A percentile compares a stretch with the other conserved stretches of the same genome.
phyloP scores from a whole-genome alignment of 441 rosid genomes.

The Mallotus repandus region DNA sequence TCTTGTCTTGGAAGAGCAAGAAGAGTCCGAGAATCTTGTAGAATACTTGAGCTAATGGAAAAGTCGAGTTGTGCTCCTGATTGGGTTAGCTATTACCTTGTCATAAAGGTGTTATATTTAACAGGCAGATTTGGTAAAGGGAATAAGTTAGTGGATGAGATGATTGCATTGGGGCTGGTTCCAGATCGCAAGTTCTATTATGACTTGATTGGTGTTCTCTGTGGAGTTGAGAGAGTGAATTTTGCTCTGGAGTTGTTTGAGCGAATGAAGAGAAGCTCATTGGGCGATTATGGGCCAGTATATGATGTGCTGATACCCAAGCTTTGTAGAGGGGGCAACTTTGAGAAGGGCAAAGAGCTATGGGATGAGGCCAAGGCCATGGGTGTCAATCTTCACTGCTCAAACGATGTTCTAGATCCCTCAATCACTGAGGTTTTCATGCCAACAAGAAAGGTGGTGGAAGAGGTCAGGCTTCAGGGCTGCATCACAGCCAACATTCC shows the following conservation, averaged over 20 bases:
- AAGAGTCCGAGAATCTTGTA: slow-evolving; percentile 74
- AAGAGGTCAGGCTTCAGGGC: slow-evolving; percentile 32
- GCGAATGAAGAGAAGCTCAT: slow-evolving; percentile 53
- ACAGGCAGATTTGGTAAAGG: slow-evolving; percentile 81
- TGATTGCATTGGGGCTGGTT: slow-evolving; percentile 54
- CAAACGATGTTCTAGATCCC: slow-evolving; percentile 52
- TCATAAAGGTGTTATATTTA: slow-evolving; percentile 68
- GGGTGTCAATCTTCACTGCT: slow-evolving; percentile 44
- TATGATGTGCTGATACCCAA: slow-evolving; percentile 74
- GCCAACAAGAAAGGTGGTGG: slow-evolving; percentile 51
- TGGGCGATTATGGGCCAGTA: slow-evolving; percentile 63
- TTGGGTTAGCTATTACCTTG: slow-evolving; percentile 78
- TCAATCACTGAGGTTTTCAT: slow-evolving; percentile 56
- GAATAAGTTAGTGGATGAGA: slow-evolving; percentile 62
- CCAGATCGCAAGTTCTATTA: slow-evolving; percentile 66
- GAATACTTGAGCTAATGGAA: slow-evolving; percentile 67
- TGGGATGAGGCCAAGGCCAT: slow-evolving; percentile 65
- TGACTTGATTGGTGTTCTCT: slow-evolving; percentile 75
- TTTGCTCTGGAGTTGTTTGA: slow-evolving; percentile 72
- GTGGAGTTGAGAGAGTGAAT: slow-evolving; percentile 68
- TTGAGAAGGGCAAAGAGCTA: slow-evolving; percentile 62
- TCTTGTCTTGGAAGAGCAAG: slow-evolving; percentile 71
- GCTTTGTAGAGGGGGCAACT: slow-evolving; percentile 73
- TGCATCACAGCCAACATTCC: slow-evolving; percentile 27
- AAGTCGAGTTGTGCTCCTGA: slow-evolving; percentile 53